Conservation (phyloP, 257 asterid genomes). For the Linaria vulgaris region DNA sequence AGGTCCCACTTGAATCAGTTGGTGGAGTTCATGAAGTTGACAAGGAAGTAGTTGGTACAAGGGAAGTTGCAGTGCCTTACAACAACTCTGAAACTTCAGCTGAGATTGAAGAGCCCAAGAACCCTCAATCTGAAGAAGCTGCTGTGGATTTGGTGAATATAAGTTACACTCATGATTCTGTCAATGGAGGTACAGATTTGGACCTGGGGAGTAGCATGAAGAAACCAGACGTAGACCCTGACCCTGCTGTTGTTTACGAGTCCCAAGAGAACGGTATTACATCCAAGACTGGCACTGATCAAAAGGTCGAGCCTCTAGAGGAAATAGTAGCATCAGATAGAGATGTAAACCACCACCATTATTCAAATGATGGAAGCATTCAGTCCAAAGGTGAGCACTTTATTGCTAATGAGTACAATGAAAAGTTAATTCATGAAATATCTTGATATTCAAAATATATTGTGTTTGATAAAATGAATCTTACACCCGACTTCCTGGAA, state of each 20-base stretch:
- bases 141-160: conserved; percentile 34
- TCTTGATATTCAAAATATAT: conserved; percentile 21
- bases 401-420: conserved; percentile 23
- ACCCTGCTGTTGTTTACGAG: conserved; percentile 25
- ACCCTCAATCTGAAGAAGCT: conserved; percentile 31
- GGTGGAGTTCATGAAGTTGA: conserved; percentile 30
- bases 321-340: conserved; percentile 17
- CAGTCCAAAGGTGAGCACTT: conserved; percentile 33
- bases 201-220: conserved; percentile 21
- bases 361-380: conserved; percentile 20
- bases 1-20: conserved; percentile 25
- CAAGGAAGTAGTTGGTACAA: conserved; percentile 22
- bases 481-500: conserved; percentile 29
- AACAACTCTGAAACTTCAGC: conserved; percentile 33
- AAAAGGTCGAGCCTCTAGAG: conserved; percentile 22
- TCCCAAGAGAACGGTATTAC: conserved; percentile 34
- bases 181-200: conserved; percentile 8
- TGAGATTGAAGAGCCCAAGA: conserved; percentile 28
- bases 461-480: conserved; percentile 22
- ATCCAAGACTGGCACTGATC: conserved; percentile 20
- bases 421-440: conserved; percentile 26
- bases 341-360: conserved; percentile 20
- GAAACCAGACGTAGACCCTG: conserved; percentile 28
- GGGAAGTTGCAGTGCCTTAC: conserved; percentile 28
- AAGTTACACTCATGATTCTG: conserved; percentile 22